Percentiles rank a stretch among this genome's conserved stretches.
Evolutionary conservation across 352 stramenopile genomes (phyloP).

Genomic region (Plasmopara halstedii): DNA sequence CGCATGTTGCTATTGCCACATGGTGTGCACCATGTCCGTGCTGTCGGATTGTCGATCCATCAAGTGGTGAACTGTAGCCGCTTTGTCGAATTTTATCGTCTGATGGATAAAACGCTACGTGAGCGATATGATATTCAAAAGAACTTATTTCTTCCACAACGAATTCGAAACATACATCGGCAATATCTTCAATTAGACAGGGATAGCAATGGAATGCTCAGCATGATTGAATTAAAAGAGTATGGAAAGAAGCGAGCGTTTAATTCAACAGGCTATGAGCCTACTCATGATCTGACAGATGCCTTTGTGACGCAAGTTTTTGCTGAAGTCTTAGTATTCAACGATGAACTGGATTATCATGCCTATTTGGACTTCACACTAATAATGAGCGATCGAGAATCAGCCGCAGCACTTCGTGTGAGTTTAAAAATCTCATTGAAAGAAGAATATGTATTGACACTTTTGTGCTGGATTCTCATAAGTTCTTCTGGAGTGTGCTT

Average conservation of each 20-base stretch:
- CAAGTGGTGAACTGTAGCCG: conserved; percentile 25
- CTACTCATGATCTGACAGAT: conserved; percentile 49
- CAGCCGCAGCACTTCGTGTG: conserved; percentile 34
- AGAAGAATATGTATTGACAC: background rate
- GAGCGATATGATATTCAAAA: conserved; percentile 22
- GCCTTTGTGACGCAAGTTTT: conserved; percentile 53
- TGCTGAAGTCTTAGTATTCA: conserved; percentile 35
- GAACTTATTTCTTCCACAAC: conserved; percentile 29
- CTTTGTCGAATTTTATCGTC: conserved; percentile 35
- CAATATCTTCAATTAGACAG: conserved; percentile 62
- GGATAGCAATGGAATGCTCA: conserved; percentile 55
- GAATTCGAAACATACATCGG: conserved; percentile 36
- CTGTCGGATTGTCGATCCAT: conserved; percentile 18
- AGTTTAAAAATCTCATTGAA: background rate
- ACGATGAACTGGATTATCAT: conserved; percentile 55
- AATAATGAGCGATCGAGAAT: conserved; percentile 34
- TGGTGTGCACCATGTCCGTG: conserved; percentile 19
- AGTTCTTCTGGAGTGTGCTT: conserved; percentile 68
- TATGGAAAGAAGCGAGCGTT: conserved; percentile 69
- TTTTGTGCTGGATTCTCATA: background rate
- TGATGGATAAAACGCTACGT: conserved; percentile 25
- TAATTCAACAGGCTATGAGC: conserved; percentile 29
- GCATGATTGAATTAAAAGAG: conserved; percentile 31
- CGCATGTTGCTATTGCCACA: conserved; percentile 49
- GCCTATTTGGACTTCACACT: conserved; percentile 59